phyloP scores from a whole-genome alignment of 2,329 filamentous ascomycete species.

The Fusarium pseudocircinatum region DNA sequence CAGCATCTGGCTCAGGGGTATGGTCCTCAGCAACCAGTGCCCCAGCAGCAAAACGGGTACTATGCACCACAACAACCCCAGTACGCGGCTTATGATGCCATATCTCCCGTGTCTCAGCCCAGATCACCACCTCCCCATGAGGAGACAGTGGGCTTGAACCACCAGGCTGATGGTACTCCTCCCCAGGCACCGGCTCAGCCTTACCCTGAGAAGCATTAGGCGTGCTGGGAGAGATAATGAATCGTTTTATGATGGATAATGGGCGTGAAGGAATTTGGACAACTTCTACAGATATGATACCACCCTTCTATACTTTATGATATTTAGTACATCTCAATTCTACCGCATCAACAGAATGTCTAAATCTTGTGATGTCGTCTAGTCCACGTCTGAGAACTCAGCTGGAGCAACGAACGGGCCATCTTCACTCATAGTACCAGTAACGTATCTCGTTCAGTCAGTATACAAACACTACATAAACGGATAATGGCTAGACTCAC shows the following conservation, averaged over 20 bases:
- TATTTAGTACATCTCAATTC: not conserved
- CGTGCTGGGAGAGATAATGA: not conserved
- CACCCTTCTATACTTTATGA: conserved; percentile 23
- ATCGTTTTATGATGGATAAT: not conserved
- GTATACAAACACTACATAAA: rapidly evolving
- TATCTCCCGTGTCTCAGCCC: not conserved
- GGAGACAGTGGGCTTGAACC: conserved; percentile 45
- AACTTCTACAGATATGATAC: conserved; percentile 29
- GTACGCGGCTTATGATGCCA: not conserved
- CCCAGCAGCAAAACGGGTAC: not conserved
- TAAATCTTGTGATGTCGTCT: conserved; percentile 1
- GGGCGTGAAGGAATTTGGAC: not conserved
- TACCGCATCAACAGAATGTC: not conserved
- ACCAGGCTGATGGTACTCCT: conserved; percentile 46
- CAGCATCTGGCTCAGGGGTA: not conserved
- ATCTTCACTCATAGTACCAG: conserved; percentile 49
- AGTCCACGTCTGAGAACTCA: conserved; percentile 49
- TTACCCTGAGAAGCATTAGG: conserved; percentile 39
- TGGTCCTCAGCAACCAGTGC: not conserved
- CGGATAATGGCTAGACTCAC: conserved; percentile 49
- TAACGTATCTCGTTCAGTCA: conserved; percentile 53
- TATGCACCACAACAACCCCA: conserved; percentile 1
- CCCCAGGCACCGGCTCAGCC: conserved; percentile 28
- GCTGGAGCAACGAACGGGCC: conserved; percentile 52
- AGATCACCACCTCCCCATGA: conserved; percentile 41